These are phyloP conservation scores for Neocallimastix lanati DNA, from an alignment of 192 early-diverging fungal genomes.

Conservation along the genomic window DNA sequence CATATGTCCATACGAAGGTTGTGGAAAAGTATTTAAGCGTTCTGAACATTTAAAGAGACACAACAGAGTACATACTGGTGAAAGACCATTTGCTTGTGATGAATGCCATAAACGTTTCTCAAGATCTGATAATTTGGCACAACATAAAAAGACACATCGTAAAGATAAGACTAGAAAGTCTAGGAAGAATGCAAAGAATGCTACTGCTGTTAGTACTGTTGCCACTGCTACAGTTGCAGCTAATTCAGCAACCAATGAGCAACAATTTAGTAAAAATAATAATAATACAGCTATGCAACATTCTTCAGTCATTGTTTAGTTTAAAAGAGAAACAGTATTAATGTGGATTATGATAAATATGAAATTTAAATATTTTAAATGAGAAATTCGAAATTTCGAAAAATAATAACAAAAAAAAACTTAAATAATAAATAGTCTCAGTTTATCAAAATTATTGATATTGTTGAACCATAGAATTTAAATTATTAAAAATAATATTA, in stretches of 20 bases:
- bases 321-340: too few species aligned
- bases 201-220: not conserved
- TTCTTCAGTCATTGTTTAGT: not conserved
- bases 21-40: conserved; percentile 38
- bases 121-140: not conserved
- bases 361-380: too few species aligned
- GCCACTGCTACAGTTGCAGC: not conserved
- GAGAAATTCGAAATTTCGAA: too few species aligned
- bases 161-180: not conserved
- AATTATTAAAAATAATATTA: too few species aligned
- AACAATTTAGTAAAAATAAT: not conserved
- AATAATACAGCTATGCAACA: not conserved
- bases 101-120: not conserved
- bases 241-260: not conserved
- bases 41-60: conserved; percentile 75
- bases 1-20: not conserved
- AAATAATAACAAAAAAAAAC: too few species aligned
- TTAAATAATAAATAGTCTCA: too few species aligned
- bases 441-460: too few species aligned
- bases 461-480: too few species aligned
- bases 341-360: too few species aligned
- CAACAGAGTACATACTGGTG: conserved; percentile 70
- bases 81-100: conserved; percentile 61
- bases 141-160: not conserved
- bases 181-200: not conserved